A percentile compares a stretch with the other conserved stretches of the same genome.
phyloP scores from a whole-genome alignment of 495 filamentous ascomycete species.

The Penicillium daleae region DNA sequence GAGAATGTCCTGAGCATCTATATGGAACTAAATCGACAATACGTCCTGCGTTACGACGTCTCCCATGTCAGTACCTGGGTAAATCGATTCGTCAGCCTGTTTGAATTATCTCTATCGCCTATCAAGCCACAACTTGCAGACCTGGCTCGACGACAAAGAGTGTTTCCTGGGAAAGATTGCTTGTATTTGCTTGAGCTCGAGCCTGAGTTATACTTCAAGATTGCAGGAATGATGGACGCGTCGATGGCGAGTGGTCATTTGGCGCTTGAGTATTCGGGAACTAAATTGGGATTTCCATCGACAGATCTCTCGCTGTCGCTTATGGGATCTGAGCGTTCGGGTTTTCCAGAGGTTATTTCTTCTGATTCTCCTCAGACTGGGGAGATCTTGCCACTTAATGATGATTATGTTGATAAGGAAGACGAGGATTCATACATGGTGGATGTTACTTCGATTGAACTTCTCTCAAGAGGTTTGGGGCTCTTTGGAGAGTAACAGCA shows the following conservation, averaged over 20 bases:
- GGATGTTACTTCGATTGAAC: slow-evolving; percentile 3
- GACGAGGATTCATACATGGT: background rate
- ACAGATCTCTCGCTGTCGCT: background rate
- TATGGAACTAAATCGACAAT: slow-evolving; percentile 3
- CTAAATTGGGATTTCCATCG: background rate
- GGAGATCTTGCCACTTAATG: background rate
- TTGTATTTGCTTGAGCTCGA: slow-evolving; percentile 3
- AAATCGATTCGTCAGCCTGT: background rate
- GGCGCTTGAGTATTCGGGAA: background rate
- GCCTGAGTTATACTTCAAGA: slow-evolving; percentile 5
- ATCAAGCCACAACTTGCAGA: slow-evolving; percentile 6
- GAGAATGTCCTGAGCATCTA: background rate
- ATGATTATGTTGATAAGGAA: background rate
- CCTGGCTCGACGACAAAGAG: background rate
- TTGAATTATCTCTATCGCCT: slow-evolving; percentile 1
- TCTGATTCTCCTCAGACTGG: too few relatives aligned
- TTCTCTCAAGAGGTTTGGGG: background rate
- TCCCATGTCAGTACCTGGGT: slow-evolving; percentile 1
- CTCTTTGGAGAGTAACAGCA: slow-evolving; percentile 1
- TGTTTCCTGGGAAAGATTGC: slow-evolving; percentile 1
- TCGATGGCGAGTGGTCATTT: slow-evolving; percentile 1
- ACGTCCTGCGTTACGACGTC: slow-evolving; percentile 4
- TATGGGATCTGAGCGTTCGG: background rate
- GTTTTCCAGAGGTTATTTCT: background rate
- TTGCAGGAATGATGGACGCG: slow-evolving; percentile 3